Evolutionary conservation across 176 grass and related monocot species (phyloP).

Genomic region (Elaeis guineensis): DNA sequence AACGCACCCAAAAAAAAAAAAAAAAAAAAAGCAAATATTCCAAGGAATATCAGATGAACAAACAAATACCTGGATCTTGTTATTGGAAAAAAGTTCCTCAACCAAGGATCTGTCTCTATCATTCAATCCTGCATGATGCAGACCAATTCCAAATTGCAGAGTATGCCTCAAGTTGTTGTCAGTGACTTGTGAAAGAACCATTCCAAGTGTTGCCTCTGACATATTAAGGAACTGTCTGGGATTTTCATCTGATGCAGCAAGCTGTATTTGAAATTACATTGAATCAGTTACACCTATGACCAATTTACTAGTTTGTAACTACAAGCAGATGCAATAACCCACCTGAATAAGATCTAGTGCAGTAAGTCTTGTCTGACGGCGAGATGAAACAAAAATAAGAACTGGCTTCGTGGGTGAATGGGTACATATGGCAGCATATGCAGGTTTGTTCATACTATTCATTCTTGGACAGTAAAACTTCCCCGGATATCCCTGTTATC

Average conservation of each 20-base stretch:
- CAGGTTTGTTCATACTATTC: constrained; percentile 99
- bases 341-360: constrained; percentile 99
- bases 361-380: constrained; percentile 94
- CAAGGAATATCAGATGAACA: constrained; percentile 4
- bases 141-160: constrained; percentile 92
- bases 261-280: constrained; percentile 36
- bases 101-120: constrained; percentile 90
- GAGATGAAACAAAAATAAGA: constrained; percentile 98
- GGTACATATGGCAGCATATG: constrained; percentile 94
- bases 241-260: constrained; percentile 93
- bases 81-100: constrained; percentile 97
- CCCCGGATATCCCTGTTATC: constrained; percentile 85
- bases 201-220: constrained; percentile 58
- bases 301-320: constrained; percentile 3
- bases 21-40: too few relatives aligned
- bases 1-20: too few relatives aligned
- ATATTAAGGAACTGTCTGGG: constrained; percentile 92
- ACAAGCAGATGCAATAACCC: constrained; percentile 23
- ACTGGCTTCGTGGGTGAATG: constrained; percentile 94
- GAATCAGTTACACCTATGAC: constrained; percentile 13
- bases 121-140: constrained; percentile 95
- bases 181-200: constrained; percentile 94
- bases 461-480: constrained; percentile 99
- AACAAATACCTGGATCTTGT: constrained; percentile 80
- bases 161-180: constrained; percentile 94